Evolutionary conservation across 495 filamentous ascomycete species (phyloP), one percentile per base, ranked within the genome.

Genomic region (Elasticomyces elasticus): DNA sequence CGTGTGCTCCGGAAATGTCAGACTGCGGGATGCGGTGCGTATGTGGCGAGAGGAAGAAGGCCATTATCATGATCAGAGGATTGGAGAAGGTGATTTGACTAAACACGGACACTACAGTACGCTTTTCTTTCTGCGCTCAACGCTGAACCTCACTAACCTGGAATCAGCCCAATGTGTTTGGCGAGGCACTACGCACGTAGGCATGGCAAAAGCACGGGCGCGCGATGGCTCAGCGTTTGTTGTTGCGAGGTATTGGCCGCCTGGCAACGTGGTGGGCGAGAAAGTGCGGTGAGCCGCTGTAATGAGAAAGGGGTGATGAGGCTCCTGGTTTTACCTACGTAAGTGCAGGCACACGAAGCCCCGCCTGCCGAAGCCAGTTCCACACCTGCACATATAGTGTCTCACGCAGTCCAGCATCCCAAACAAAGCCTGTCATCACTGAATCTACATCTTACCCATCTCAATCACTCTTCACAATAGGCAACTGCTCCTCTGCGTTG

Each of bases 121-220:
- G 52, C 51, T 11, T 1, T 6, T 17, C 33, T 12, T 40, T 5
- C 9, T 22, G 40, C 7, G 7, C 40, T 44, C 10, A 11, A 22
- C 19, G 9, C 10, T 11, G 19, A 20, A 13, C 9, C 12, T 10
- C 40, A 20, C 40, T 44, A 20, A 44, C 19, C 27, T 52, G 26
- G 26, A 15, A 7, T 33, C 31, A 62, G 71, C 71, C 40, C 71
- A 73, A 59, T 69, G 70, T 45, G 57, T 73, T 56, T 72, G 71
- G 71, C 60, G 63, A 22, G 59, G 56, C 1, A 71, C 69, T 19
- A 69, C 64, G 9, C 62, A 66, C 35, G 22, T 70, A 11, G 71
- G 71, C 7, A 61, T 73, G 58, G 69, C 55, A 0, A 62, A 55
- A 43, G 69, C 69, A 22, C 43, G 13, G 19, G 5, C 46, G 20